Evolutionary conservation across 768 basidiomycete genomes (phyloP).

Genomic region (Asterophora lycoperdoides): DNA sequence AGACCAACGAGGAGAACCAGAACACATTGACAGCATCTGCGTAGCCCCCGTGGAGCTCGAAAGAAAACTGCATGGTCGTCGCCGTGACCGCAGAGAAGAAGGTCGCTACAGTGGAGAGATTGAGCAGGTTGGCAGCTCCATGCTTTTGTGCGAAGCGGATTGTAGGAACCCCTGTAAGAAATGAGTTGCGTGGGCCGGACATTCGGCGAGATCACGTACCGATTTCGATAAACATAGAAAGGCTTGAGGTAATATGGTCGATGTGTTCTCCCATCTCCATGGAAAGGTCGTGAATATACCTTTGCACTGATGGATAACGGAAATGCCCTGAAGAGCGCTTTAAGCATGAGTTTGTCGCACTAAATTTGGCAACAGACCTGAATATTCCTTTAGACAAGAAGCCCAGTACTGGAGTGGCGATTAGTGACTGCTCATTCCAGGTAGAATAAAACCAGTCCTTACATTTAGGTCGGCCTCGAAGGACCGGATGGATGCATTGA

Average conservation of each 20-base stretch:
- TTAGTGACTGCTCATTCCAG: conserved; percentile 1
- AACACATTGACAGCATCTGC: conserved; percentile 61
- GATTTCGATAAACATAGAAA: conserved; percentile 75
- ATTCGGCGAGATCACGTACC: conserved; percentile 36
- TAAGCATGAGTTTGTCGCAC: background rate
- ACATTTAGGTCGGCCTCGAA: conserved; percentile 72
- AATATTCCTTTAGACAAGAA: conserved; percentile 62
- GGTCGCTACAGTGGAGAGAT: conserved; percentile 72
- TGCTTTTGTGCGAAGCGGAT: conserved; percentile 76
- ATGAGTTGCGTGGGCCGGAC: background rate
- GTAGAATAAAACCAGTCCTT: conserved; percentile 8
- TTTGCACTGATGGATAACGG: conserved; percentile 64
- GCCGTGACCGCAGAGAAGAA: conserved; percentile 77
- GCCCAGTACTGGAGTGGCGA: conserved; percentile 59
- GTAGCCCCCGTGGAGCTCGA: conserved; percentile 32
- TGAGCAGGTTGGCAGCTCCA: conserved; percentile 63
- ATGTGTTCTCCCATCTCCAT: conserved; percentile 73
- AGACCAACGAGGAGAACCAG: conserved; percentile 74
- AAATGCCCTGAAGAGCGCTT: conserved; percentile 53
- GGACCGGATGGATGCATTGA: conserved; percentile 60
- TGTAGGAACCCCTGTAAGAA: conserved; percentile 59
- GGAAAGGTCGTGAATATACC: conserved; percentile 72
- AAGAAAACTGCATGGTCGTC: conserved; percentile 69
- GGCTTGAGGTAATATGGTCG: conserved; percentile 59
- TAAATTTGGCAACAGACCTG: conserved; percentile 33